phyloP scores from a whole-genome alignment of 805 yeast species.

The Suhomyces xylopsoci region DNA sequence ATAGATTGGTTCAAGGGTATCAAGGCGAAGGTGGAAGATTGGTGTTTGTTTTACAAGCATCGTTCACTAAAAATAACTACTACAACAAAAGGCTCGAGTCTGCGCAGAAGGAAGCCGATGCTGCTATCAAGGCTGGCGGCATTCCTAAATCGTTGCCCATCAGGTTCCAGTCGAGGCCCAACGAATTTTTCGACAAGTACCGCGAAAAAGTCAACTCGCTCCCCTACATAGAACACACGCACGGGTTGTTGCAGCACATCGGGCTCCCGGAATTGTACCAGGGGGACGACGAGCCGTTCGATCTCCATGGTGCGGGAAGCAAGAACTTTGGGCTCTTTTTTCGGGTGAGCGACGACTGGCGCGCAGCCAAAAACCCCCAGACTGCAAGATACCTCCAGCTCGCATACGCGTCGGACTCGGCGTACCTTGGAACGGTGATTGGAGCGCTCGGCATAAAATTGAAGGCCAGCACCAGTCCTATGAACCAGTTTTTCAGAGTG shows the following conservation, averaged over 20 bases:
- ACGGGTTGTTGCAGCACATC: conserved; percentile 25
- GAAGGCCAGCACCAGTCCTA: background rate
- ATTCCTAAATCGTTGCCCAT: conserved; percentile 3
- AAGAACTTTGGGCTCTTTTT: conserved; percentile 28
- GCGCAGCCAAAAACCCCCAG: conserved; percentile 19
- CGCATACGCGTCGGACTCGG: conserved; percentile 28
- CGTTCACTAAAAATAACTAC: conserved; percentile 22
- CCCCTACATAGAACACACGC: conserved; percentile 24
- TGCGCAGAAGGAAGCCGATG: background rate
- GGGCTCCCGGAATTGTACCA: conserved; percentile 18
- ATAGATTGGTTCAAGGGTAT: conserved; percentile 21
- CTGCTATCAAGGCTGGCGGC: background rate
- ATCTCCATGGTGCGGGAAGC: conserved; percentile 5
- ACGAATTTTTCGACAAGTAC: conserved; percentile 8
- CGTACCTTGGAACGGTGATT: conserved; percentile 27
- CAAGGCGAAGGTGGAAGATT: conserved; percentile 17
- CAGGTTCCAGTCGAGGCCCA: conserved; percentile 7
- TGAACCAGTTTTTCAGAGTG: conserved; percentile 29
- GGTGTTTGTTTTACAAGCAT: conserved; percentile 20
- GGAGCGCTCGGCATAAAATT: conserved; percentile 21
- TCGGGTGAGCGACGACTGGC: conserved; percentile 26
- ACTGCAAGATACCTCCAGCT: conserved; percentile 18
- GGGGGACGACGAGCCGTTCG: background rate
- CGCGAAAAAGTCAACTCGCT: conserved; percentile 11
- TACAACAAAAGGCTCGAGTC: background rate